Evolutionary conservation across 371 early-diverging fungal genomes (phyloP).

Genomic region (Sporodiniella umbellata): DNA sequence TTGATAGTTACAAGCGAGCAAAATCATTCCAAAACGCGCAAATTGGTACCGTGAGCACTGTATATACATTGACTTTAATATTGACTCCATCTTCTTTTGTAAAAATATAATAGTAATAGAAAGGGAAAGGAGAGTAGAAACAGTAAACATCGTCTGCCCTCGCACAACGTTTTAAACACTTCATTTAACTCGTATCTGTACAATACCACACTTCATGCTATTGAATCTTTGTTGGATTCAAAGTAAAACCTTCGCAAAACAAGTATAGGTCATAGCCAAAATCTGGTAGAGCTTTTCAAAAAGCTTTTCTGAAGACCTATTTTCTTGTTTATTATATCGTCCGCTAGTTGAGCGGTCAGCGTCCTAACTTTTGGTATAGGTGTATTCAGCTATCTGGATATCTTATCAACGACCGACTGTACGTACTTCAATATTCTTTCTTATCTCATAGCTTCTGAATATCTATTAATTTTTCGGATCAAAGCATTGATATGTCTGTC

Average conservation of each 20-base stretch:
- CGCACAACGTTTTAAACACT: not conserved
- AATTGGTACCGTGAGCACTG: too few species aligned
- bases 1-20: too few species aligned
- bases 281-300: conserved; percentile 12
- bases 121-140: conserved; percentile 3
- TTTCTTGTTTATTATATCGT: conserved; percentile 21
- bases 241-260: conserved; percentile 14
- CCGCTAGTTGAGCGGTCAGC: conserved; percentile 17
- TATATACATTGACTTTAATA: too few species aligned
- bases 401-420: too few species aligned
- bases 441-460: too few species aligned
- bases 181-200: not conserved
- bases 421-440: too few species aligned
- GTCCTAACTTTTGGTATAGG: conserved; percentile 14
- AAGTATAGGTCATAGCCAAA: conserved; percentile 26
- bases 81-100: too few species aligned
- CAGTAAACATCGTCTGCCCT: conserved; percentile 1
- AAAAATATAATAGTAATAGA: not conserved
- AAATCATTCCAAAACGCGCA: too few species aligned
- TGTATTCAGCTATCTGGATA: not conserved
- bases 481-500: not conserved
- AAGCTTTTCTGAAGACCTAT: conserved; percentile 6
- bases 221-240: conserved; percentile 6
- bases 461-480: too few species aligned
- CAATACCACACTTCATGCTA: conserved; percentile 4